Evolutionary conservation across 768 basidiomycete genomes (phyloP), one percentile per base, ranked within the genome.

Genomic region (Leucogyrophana mollusca): DNA sequence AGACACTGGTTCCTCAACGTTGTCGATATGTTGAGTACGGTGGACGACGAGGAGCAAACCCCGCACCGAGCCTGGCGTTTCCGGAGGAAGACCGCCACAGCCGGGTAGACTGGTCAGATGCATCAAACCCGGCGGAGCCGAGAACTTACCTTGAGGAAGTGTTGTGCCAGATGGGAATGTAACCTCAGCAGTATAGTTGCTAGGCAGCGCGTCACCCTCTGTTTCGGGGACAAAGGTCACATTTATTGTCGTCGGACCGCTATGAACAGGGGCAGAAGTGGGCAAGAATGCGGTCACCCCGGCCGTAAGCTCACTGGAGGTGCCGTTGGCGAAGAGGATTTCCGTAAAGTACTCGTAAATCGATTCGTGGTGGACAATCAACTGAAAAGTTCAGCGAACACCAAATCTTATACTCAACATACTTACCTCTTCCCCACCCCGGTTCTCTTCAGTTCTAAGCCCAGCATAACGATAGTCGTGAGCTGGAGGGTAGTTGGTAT

Each of bases 121-220:
- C 3, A 5, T 4, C 6, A 25, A 17, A 16, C 4, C 20, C 10
- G 4, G 9, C 14, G 39, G 18, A 10, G 4, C 18, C 3, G 14
- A 20, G 8, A 17, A 44, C 23, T 21, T 10, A 46, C 33, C 32
- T 36, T n/a, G 44, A 39, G 24, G 24, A 36, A 46, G 16, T 17
- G 18, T 3, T n/a, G 14, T 7, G 24, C 17, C 34, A 16, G 23
- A 16, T 18, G 46, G 32, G 32, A 47, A 34, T n/a, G 16, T 14
- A 4, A 48, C 22, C 21, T 48, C 33, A 33, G 36, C n/a, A n/a
- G 47, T 46, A 42, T 45, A 48, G 23, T 48, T 48, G 43, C 47
- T 48, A 11, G 7, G 14, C 11, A 45, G 11, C 6, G 3, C 4
- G 47, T 45, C 47, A 13, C 11, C 9, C 18, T n/a, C 10, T 24